A percentile compares a stretch with the other conserved stretches of the same genome.
phyloP scores from a whole-genome alignment of 1,284 basidiomycete genomes.

The Pseudozyma thailandica region DNA sequence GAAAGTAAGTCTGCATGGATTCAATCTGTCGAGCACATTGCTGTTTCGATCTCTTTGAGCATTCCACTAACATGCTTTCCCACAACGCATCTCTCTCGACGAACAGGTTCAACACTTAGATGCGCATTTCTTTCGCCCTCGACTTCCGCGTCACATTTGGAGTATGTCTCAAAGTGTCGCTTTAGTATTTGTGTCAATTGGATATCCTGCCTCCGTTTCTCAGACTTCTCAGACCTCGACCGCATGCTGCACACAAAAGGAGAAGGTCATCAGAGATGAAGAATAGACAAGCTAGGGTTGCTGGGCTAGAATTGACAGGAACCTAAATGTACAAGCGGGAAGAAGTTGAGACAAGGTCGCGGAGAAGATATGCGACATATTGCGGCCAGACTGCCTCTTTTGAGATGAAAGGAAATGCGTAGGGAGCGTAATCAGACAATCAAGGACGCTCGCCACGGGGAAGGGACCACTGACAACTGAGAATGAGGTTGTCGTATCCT shows the following conservation, averaged over 20 bases:
- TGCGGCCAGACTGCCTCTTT: slow-evolving; percentile 10
- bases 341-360: not conserved
- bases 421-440: not conserved
- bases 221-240: not conserved
- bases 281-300: slow-evolving; percentile 25
- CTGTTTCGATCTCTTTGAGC: not conserved
- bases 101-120: slow-evolving; percentile 47
- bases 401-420: not conserved
- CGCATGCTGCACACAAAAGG: not conserved
- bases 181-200: slow-evolving; percentile 11
- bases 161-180: not conserved
- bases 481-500: slow-evolving; percentile 88
- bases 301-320: slow-evolving; percentile 11
- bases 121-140: not conserved
- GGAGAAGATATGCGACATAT: not conserved
- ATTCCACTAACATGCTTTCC: slow-evolving; percentile 2
- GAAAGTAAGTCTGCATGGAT: slow-evolving; percentile 64
- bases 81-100: not conserved
- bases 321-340: slow-evolving; percentile 41
- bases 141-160: not conserved
- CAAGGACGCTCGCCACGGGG: slow-evolving; percentile 65
- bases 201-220: slow-evolving; percentile 19
- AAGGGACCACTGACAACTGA: slow-evolving; percentile 84
- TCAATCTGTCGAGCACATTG: not conserved
- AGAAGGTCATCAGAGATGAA: not conserved